phyloP scores from a whole-genome alignment of 75 land plant species.

The Selaginella tamariscina region DNA sequence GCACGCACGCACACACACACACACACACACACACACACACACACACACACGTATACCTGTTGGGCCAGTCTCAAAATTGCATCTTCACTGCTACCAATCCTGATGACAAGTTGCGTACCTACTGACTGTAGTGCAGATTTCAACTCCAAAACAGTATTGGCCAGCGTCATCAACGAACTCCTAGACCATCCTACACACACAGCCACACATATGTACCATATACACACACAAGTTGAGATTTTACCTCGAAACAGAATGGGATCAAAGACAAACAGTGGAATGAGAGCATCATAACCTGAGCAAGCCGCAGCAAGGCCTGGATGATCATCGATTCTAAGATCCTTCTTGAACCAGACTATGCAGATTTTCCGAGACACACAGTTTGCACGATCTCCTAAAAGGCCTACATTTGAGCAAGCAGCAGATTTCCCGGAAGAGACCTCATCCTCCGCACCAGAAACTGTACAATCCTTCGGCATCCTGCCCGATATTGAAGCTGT shows the following conservation, averaged over 20 bases:
- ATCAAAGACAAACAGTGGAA: slow-evolving; percentile 79
- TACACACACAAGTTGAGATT: background rate
- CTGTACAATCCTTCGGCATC: too few species aligned
- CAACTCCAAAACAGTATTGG: slow-evolving; percentile 50
- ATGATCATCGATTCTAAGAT: slow-evolving; percentile 75
- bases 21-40: background rate
- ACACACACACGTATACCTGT: slow-evolving; percentile 37
- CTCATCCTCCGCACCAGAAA: too few species aligned
- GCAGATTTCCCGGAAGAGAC: too few species aligned
- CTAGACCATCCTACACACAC: slow-evolving; percentile 54
- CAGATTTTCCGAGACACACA: background rate
- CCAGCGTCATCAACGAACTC: slow-evolving; percentile 46
- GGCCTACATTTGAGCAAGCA: too few species aligned
- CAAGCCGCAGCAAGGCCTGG: slow-evolving; percentile 51
- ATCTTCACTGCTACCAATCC: slow-evolving; percentile 45
- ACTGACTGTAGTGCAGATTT: slow-evolving; percentile 34
- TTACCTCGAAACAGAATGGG: slow-evolving; percentile 38
- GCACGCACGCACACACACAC: background rate
- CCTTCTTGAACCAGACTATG: slow-evolving; percentile 79
- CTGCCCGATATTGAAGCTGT: too few species aligned
- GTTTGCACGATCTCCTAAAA: too few species aligned
- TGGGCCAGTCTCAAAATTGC: slow-evolving; percentile 43
- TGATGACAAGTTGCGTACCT: slow-evolving; percentile 52
- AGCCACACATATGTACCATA: too few species aligned
- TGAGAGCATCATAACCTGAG: slow-evolving; percentile 23